Evolutionary conservation across 2,329 filamentous ascomycete species (phyloP), one percentile per base, ranked within the genome.

Genomic region (Aspergillus sclerotialis): DNA sequence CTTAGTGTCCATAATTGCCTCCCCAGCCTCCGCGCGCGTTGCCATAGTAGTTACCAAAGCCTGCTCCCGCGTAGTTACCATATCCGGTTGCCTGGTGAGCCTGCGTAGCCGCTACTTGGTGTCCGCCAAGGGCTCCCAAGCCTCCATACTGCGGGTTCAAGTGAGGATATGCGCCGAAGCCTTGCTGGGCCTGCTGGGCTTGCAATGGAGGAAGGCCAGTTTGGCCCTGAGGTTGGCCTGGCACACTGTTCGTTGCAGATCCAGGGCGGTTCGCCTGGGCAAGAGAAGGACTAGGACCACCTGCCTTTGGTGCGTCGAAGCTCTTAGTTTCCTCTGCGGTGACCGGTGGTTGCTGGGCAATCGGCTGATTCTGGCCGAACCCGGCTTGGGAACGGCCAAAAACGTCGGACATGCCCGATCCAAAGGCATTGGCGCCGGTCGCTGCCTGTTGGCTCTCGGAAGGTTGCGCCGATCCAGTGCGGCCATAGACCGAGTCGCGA

Each of bases 231-330:
- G 67, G 64, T 49, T 74, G 71, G 28, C 69, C 68, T 25, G 66
- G 69, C 15, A 65, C 67, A 49, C 67, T 78, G 60, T 78, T 80
- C 18, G 75, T 72, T 6, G 76, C 76, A 24, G 77, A 80, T 27
- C 74, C 75, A 25, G 78, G 77, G 41, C 78, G 75, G 44, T 76
- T 75, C 28, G 73, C 74, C 52, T 80, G 76, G 30, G 74, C 73
- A 25, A 80, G 65, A 8, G 73, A 74, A 16, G 76, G 76, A 44
- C 75, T 79, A 17, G 78, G 76, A 8, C 75, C 73, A 28, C 67
- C 69, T 30, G 64, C 60, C 61, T 78, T 78, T 30, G 70, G 63
- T 13, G 76, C 68, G 42, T 72, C 70, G 42, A 74, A 79, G 6
- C 69, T 67, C 63, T 78, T 79, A 44, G 76, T 53, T 39, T 78